A percentile compares a stretch with the other conserved stretches of the same genome.
Evolutionary conservation across 208 protist genomes (phyloP).

Genomic region (Wallacemonas collosoma): DNA sequence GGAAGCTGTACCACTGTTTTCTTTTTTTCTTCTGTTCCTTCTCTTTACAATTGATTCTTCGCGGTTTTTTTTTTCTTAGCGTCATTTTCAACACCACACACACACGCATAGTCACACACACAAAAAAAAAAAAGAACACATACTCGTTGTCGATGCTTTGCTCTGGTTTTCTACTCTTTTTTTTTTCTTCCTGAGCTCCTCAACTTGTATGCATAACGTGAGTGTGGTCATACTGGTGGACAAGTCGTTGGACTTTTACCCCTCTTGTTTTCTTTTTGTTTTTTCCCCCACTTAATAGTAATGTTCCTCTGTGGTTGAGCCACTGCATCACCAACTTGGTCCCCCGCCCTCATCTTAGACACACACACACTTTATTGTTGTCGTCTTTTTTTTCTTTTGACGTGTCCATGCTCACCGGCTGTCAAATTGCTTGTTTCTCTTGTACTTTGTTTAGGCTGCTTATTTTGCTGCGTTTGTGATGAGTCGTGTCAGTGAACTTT

Average conservation of each 20-base stretch:
- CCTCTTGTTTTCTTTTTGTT: not conserved
- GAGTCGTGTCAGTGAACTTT: no score
- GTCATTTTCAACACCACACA: not conserved
- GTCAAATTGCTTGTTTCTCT: no score
- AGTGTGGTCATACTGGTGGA: no score
- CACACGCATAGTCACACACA: not conserved
- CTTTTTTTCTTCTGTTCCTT: not conserved
- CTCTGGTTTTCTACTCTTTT: constrained; percentile 9
- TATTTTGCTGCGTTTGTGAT: not conserved
- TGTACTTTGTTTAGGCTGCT: not conserved
- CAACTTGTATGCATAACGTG: no score
- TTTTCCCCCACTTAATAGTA: not conserved
- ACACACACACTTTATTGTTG: not conserved
- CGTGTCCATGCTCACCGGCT: not conserved
- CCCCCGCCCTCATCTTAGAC: no score
- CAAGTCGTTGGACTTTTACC: no score
- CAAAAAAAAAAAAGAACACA: not conserved
- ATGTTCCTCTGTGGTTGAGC: not conserved
- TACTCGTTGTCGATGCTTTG: constrained; percentile 5
- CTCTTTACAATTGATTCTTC: not conserved
- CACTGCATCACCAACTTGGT: no score
- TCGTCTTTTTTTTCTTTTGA: constrained; percentile 5
- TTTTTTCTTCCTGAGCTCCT: not conserved
- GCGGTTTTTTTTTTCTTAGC: constrained; percentile 1
- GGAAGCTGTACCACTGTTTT: not conserved